phyloP scores from a whole-genome alignment of 2,329 filamentous ascomycete genomes.

The Microascus cirrosus region DNA sequence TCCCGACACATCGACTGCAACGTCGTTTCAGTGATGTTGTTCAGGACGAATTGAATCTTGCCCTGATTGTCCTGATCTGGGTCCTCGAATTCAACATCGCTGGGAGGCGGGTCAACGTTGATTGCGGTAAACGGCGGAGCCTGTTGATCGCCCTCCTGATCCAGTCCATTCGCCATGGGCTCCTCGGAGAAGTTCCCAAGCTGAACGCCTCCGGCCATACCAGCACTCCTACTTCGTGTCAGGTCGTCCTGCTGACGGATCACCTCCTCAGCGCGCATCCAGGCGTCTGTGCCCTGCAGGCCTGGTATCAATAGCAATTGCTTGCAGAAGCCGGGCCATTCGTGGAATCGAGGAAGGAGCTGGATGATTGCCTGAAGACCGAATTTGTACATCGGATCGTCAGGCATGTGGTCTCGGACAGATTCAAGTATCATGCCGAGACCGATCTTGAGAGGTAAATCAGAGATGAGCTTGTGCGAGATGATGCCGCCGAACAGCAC shows the following conservation, averaged over 20 bases:
- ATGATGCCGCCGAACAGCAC: conserved; percentile 96
- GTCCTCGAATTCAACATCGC: conserved; percentile 60
- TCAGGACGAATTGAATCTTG: conserved; percentile 89
- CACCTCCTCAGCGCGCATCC: conserved; percentile 71
- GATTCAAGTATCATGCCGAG: conserved; percentile 96
- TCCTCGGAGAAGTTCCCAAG: conserved; percentile 65
- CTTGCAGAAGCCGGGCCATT: conserved; percentile 94
- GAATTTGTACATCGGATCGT: conserved; percentile 95
- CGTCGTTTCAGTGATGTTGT: conserved; percentile 90
- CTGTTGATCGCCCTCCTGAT: conserved; percentile 37
- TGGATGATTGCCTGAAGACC: conserved; percentile 91
- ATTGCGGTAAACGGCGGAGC: conserved; percentile 68
- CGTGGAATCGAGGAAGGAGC: conserved; percentile 67
- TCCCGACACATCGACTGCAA: conserved; percentile 75
- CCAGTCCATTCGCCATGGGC: conserved; percentile 14
- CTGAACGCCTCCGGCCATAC: conserved; percentile 29
- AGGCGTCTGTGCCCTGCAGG: conserved; percentile 76
- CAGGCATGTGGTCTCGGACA: conserved; percentile 70
- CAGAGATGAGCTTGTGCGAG: conserved; percentile 81
- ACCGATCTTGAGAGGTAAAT: conserved; percentile 85
- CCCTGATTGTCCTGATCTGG: conserved; percentile 79
- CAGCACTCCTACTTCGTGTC: conserved; percentile 42
- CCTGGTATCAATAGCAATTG: conserved; percentile 72
- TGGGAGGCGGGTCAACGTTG: conserved; percentile 58
- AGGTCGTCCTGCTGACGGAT: conserved; percentile 55